Evolutionary conservation across 306 rosid species (phyloP).

Genomic region (Comarum palustre): DNA sequence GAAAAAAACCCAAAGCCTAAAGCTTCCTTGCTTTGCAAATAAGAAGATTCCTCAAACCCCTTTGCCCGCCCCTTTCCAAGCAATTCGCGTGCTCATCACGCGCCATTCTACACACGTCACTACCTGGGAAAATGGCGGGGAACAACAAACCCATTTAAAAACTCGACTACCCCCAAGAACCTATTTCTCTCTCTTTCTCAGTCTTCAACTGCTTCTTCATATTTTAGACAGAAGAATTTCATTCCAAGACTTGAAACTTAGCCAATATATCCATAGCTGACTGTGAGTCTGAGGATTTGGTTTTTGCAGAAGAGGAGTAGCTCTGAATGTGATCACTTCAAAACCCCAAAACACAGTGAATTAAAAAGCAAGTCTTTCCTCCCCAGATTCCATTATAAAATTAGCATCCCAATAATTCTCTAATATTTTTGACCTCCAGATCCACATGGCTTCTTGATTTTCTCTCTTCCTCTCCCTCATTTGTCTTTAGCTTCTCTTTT

Average conservation of each 20-base stretch:
- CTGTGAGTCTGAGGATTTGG: background rate
- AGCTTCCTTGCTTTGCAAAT: background rate
- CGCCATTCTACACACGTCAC: conserved; percentile 30
- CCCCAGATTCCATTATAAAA: background rate
- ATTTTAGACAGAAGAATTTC: background rate
- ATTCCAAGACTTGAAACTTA: background rate
- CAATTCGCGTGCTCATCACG: conserved; percentile 31
- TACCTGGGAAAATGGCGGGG: conserved; percentile 54
- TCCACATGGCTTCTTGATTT: conserved; percentile 93
- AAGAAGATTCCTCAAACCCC: background rate
- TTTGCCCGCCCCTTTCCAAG: background rate
- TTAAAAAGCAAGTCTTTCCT: background rate
- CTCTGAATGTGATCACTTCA: conserved; percentile 40
- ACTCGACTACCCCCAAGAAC: conserved; percentile 11
- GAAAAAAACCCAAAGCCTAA: background rate
- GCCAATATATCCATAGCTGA: background rate
- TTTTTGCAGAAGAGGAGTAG: conserved; percentile 21
- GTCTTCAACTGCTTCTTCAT: background rate
- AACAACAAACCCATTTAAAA: conserved; percentile 45
- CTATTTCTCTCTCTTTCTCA: background rate
- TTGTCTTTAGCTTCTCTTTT: conserved; percentile 27
- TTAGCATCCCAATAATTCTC: conserved; percentile 40
- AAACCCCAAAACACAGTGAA: background rate
- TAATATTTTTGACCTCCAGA: conserved; percentile 73
- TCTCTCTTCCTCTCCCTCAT: conserved; percentile 57